Percentiles rank a stretch among this genome's conserved stretches.
Conservation (phyloP, 495 filamentous ascomycete genomes). For the Penicillium nucicola region DNA sequence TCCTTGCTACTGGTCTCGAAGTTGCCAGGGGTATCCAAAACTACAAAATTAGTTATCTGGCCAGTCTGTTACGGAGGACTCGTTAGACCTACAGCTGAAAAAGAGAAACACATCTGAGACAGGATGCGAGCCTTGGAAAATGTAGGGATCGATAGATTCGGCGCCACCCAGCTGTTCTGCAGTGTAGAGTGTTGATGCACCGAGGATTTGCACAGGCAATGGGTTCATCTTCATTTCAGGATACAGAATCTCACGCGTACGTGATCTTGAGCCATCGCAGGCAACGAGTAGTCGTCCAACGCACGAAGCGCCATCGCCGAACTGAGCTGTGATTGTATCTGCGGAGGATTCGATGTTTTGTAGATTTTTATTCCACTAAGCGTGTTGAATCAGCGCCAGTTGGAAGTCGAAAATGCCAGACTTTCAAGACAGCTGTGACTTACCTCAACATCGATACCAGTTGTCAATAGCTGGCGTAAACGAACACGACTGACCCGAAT, state of each 20-base stretch:
- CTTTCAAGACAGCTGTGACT: not conserved
- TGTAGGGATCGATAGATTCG: slow-evolving; percentile 53
- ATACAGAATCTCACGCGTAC: slow-evolving; percentile 35
- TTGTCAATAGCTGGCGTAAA: slow-evolving; percentile 44
- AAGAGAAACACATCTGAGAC: slow-evolving; percentile 54
- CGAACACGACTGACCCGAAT: slow-evolving; percentile 49
- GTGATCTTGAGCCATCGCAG: slow-evolving; percentile 53
- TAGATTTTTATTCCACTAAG: slow-evolving; percentile 45
- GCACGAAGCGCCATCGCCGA: slow-evolving; percentile 48
- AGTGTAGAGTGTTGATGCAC: slow-evolving; percentile 40
- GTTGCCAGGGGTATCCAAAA: slow-evolving; percentile 48
- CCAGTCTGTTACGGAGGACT: not conserved
- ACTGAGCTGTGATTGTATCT: slow-evolving; percentile 40
- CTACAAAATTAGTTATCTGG: slow-evolving; percentile 6
- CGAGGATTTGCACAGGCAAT: slow-evolving; percentile 49
- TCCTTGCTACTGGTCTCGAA: slow-evolving; percentile 35
- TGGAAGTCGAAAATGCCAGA: not conserved
- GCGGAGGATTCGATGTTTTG: slow-evolving; percentile 29
- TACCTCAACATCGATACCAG: slow-evolving; percentile 47
- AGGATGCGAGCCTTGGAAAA: slow-evolving; percentile 60
- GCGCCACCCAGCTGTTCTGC: slow-evolving; percentile 37
- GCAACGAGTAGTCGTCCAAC: slow-evolving; percentile 52
- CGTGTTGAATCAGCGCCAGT: not conserved
- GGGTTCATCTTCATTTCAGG: slow-evolving; percentile 35
- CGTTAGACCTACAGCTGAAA: slow-evolving; percentile 39